Percentiles rank a stretch among this genome's conserved stretches.
phyloP scores from a whole-genome alignment of 306 rosid species.

The Vigna hirtella region DNA sequence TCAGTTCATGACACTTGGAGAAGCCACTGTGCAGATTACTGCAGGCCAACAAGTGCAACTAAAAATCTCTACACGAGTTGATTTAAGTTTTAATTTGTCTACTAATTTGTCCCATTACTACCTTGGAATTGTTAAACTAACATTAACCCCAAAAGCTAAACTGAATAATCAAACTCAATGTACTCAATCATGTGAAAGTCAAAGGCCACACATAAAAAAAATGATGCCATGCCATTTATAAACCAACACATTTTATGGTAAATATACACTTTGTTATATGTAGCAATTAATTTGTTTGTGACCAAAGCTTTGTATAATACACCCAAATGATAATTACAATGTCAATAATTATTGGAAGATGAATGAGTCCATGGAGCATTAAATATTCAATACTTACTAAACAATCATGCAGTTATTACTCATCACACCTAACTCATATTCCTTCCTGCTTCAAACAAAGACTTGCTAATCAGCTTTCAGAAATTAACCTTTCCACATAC shows the following conservation, averaged over 20 bases:
- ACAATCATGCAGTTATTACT: slow-evolving; percentile 7
- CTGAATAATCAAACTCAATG: slow-evolving; percentile 8
- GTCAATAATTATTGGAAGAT: slow-evolving; percentile 16
- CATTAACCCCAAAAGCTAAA: slow-evolving; percentile 20
- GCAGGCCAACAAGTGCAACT: slow-evolving; percentile 35
- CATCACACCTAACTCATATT: slow-evolving; percentile 44
- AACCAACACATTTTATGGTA: slow-evolving; percentile 27
- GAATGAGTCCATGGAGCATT: not conserved
- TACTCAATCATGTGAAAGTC: slow-evolving; percentile 32
- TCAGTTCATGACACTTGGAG: slow-evolving; percentile 27
- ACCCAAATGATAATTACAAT: slow-evolving; percentile 37
- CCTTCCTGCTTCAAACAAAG: slow-evolving; percentile 14
- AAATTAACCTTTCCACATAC: slow-evolving; percentile 32
- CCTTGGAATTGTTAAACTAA: slow-evolving; percentile 29
- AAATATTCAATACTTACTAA: slow-evolving; percentile 22
- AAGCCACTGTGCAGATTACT: slow-evolving; percentile 13
- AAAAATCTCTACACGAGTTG: slow-evolving; percentile 5
- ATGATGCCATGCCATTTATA: not conserved
- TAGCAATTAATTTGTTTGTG: slow-evolving; percentile 9
- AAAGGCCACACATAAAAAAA: slow-evolving; percentile 28
- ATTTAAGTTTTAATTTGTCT: slow-evolving; percentile 45
- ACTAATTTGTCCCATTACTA: slow-evolving; percentile 25
- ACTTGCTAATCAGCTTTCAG: slow-evolving; percentile 22
- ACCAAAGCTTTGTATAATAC: slow-evolving; percentile 25
- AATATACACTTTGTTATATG: not conserved